These are phyloP conservation scores for Fraxinus latifolia DNA, from an alignment of 305 asterid genomes.

Conservation along the genomic window DNA sequence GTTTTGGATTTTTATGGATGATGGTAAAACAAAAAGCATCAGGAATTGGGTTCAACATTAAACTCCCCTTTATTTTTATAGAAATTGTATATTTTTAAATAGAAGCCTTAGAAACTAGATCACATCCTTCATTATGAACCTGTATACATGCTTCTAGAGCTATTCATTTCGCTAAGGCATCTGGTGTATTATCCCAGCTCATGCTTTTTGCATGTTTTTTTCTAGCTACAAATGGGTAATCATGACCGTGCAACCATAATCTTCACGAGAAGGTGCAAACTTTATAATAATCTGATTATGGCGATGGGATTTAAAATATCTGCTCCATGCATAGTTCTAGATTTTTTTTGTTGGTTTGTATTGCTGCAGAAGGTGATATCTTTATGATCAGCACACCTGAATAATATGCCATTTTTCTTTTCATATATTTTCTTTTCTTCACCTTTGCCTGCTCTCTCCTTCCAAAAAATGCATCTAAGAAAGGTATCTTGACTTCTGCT, in stretches of 20 bases:
- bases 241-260: neutral
- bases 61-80: neutral
- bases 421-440: neutral
- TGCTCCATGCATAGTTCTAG: neutral
- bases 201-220: neutral
- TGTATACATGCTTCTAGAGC: neutral
- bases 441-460: neutral
- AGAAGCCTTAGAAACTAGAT: neutral
- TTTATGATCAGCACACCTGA: neutral
- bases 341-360: neutral
- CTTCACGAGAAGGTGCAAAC: neutral
- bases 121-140: neutral
- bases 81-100: neutral
- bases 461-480: neutral
- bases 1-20: constrained; percentile 5
- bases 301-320: neutral
- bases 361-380: neutral
- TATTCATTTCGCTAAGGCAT: neutral
- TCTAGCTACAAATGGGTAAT: neutral
- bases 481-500: neutral
- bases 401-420: neutral
- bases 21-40: neutral
- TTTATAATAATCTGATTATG: neutral
- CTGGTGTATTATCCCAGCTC: neutral
- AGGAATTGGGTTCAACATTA: neutral